A percentile compares a stretch with the other conserved stretches of the same genome.
Conservation (phyloP, 73 alveolate genomes). For the Blepharisma stoltei region DNA sequence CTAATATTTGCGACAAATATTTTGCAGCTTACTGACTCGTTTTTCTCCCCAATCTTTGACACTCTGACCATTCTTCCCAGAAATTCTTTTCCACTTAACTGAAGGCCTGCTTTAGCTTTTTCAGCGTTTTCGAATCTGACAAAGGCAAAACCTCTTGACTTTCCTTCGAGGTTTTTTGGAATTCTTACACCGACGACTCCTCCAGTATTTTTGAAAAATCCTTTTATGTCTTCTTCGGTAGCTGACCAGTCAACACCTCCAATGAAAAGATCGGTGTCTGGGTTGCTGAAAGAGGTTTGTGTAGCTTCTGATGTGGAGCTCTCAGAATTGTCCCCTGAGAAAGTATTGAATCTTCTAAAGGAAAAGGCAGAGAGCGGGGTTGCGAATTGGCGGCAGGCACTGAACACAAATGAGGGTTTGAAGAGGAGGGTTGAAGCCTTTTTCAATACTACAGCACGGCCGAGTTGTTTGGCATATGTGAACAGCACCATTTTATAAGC, state of each 20-base stretch:
- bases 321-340: no score
- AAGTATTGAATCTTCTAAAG: no score
- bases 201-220: slow-evolving; percentile 52
- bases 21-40: slow-evolving; percentile 24
- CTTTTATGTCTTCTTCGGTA: slow-evolving; percentile 60
- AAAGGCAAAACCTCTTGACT: slow-evolving; percentile 52
- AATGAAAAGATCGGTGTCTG: background rate
- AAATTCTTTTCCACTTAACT: background rate
- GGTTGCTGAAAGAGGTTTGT: no score
- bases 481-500: no score
- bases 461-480: no score
- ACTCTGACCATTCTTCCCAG: slow-evolving; percentile 13
- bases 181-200: slow-evolving; percentile 58
- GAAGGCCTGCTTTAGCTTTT: slow-evolving; percentile 41
- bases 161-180: slow-evolving; percentile 55
- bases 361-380: no score
- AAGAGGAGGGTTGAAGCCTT: no score
- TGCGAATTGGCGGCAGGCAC: no score
- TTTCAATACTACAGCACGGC: no score
- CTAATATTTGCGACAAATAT: slow-evolving; percentile 84
- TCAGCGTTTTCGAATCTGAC: slow-evolving; percentile 42
- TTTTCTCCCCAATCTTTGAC: background rate
- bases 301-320: no score
- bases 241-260: slow-evolving; percentile 38
- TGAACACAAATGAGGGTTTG: no score